phyloP scores from a whole-genome alignment of 2,329 filamentous ascomycete species.

The Penicillium sp. region DNA sequence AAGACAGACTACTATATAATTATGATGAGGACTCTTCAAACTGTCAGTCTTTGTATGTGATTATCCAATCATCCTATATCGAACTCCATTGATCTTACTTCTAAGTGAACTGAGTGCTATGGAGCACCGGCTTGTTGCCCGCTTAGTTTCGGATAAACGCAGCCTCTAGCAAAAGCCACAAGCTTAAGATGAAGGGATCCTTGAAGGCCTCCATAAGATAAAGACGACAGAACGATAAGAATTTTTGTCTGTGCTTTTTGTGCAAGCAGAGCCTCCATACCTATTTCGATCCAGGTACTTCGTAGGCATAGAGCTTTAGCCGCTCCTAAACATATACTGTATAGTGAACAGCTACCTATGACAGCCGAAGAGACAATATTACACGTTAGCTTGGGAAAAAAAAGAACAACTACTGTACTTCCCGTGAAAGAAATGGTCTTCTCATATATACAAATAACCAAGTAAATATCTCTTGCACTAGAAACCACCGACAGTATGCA shows the following conservation, averaged over 20 bases:
- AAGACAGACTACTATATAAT: background rate
- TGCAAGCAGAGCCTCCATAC: background rate
- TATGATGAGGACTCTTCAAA: background rate
- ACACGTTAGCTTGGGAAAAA: too few species aligned
- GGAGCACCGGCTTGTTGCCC: background rate
- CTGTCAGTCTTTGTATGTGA: background rate
- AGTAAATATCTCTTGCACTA: background rate
- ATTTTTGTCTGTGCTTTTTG: background rate
- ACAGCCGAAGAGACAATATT: too few species aligned
- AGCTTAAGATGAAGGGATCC: background rate
- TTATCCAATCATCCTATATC: background rate
- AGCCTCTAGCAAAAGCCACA: background rate
- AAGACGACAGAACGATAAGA: too few species aligned
- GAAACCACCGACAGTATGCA: background rate
- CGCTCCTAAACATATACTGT: too few species aligned
- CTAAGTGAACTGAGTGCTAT: background rate
- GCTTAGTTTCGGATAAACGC: background rate
- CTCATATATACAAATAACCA: too few species aligned
- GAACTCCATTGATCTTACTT: too few species aligned
- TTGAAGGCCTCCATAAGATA: background rate
- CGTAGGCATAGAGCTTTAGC: too few species aligned
- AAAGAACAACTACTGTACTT: too few species aligned
- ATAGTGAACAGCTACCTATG: too few species aligned
- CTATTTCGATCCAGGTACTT: too few species aligned
- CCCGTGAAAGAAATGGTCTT: too few species aligned